Evolutionary conservation across 495 filamentous ascomycete genomes (phyloP), one percentile per base, ranked within the genome.

Genomic region (Echria macrotheca): DNA sequence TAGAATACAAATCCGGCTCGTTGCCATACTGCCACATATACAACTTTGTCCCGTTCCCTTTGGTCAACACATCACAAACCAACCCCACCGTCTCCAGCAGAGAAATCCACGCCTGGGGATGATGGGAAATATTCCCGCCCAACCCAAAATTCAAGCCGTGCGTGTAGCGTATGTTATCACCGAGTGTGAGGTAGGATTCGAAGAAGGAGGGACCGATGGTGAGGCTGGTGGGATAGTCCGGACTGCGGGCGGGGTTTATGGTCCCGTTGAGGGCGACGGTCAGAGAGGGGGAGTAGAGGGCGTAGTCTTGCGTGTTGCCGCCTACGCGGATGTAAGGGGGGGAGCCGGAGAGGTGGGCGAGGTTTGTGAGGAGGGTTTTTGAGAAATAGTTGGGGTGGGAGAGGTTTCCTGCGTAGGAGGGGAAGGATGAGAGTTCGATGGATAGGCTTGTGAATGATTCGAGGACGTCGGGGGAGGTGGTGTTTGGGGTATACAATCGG

Each of bases 21-120:
- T 87, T 86, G 12, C 82, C 83, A 53, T 82, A 74, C 45, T 80
- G 76, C 81, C 80, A 85, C 47, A 66, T 64, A 19, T 76, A 67
- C 14, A 85, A 60, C 43, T 65, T 75, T n/a, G n/a, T n/a, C n/a
- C n/a, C n/a, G n/a, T n/a, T n/a, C n/a, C n/a, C n/a, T 12, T 69
- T 74, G 24, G 66, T 59, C 4, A 84, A 59, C 7, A 79, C 77
- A 52, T 78, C 78, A 64, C 83, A 87, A 7, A 73, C 82, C 23
- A 80, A 58, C 0, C 76, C 69, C 0, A 78, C 81, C 0, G 79
- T 79, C 11, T 71, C 70, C 4, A 80, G 54, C 3, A 83, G 63
- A 4, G 69, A 75, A n/a, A 76, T 62, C 60, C 74, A 73, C 1
- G 70, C 74, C 7, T 47, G 64, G n/a, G n/a, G n/a, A n/a, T n/a